phyloP scores from a whole-genome alignment of 352 stramenopile species.

The Globisporangium iwayamae region DNA sequence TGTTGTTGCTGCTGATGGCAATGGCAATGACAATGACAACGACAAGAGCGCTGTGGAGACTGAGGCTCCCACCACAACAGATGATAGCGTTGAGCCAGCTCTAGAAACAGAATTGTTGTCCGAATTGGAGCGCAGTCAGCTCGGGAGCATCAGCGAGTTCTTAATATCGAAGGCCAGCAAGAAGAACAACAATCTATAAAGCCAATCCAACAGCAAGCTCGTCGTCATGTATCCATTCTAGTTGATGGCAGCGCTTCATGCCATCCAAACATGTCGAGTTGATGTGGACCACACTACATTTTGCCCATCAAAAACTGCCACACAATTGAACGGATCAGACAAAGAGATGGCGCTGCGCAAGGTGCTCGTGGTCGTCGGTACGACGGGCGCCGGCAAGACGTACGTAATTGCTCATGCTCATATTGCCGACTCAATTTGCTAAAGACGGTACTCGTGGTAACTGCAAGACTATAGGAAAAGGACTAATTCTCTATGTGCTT shows the following conservation, averaged over 20 bases:
- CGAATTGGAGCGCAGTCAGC: slow-evolving; percentile 31
- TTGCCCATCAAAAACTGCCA: slow-evolving; percentile 19
- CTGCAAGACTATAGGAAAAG: too few relatives aligned
- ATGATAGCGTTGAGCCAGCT: too few relatives aligned
- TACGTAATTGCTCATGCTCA: too few relatives aligned
- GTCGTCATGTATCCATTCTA: neutral
- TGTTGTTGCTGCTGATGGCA: neutral
- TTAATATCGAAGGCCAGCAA: slow-evolving; percentile 62
- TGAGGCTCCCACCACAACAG: neutral
- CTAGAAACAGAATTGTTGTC: slow-evolving; percentile 10
- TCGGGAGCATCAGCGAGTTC: slow-evolving; percentile 59
- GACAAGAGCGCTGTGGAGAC: neutral
- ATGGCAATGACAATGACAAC: neutral
- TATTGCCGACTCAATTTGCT: too few relatives aligned
- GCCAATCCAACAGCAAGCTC: neutral
- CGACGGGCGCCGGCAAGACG: slow-evolving; percentile 90
- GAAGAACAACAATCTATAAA: slow-evolving; percentile 26
- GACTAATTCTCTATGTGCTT: too few relatives aligned
- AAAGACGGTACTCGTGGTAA: too few relatives aligned
- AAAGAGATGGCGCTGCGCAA: slow-evolving; percentile 52
- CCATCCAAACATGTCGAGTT: slow-evolving; percentile 9
- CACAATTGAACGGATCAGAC: neutral
- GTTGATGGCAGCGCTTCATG: slow-evolving; percentile 3
- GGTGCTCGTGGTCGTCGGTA: slow-evolving; percentile 87
- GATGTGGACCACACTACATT: slow-evolving; percentile 26